Percentiles rank a stretch among this genome's conserved stretches.
phyloP scores from a whole-genome alignment of 805 yeast genomes.

The Kluyveromyces dobzhanskii region DNA sequence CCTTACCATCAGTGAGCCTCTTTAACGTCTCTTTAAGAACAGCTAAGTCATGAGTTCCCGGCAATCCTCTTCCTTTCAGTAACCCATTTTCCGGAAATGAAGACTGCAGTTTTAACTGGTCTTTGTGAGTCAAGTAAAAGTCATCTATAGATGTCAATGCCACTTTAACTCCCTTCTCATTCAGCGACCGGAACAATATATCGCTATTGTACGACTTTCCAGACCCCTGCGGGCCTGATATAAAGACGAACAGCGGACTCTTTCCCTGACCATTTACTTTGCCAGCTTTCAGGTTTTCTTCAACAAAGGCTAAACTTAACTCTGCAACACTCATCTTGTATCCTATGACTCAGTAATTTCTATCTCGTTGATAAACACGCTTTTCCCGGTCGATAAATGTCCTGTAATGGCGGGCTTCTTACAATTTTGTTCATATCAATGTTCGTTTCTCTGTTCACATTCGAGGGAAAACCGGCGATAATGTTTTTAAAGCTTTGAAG shows the following conservation, averaged over 20 bases:
- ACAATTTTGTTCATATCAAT: no score
- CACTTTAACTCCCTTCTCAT: constrained; percentile 32
- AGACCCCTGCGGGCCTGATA: constrained; percentile 73
- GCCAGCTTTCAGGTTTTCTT: background rate
- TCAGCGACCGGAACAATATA: constrained; percentile 31
- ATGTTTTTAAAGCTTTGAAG: no score
- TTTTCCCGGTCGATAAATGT: no score
- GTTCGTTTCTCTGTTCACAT: no score
- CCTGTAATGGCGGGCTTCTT: no score
- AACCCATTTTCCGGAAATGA: constrained; percentile 41
- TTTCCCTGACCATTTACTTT: background rate
- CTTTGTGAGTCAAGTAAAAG: constrained; percentile 59
- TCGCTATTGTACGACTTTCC: constrained; percentile 59
- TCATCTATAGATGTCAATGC: constrained; percentile 75
- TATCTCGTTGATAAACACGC: no score
- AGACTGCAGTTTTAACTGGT: constrained; percentile 43
- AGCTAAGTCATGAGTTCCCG: constrained; percentile 82
- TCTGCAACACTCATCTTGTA: background rate
- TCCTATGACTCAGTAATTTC: no score
- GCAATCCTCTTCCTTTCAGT: constrained; percentile 75
- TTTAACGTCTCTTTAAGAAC: constrained; percentile 16
- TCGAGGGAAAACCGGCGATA: no score
- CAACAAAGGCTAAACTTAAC: background rate
- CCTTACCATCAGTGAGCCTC: constrained; percentile 21
- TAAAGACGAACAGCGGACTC: constrained; percentile 43